Conservation (phyloP, 129 eudicot species). For the Flaveria ramosissima region DNA sequence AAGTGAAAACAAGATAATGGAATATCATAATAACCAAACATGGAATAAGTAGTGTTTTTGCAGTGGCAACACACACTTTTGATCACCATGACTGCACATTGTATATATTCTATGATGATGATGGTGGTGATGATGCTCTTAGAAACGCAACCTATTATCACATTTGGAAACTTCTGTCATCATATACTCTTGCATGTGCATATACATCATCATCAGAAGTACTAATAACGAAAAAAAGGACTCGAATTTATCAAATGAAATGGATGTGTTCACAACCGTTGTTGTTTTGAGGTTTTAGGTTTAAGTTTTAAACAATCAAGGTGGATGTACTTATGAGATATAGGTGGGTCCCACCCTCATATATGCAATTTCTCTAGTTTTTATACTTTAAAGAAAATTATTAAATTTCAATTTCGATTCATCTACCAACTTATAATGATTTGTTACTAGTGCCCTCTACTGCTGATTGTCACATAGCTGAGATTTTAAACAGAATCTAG, state of each 20-base stretch:
- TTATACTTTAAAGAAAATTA: too few species aligned
- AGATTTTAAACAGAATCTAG: neutral
- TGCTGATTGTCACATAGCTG: neutral
- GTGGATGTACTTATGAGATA: too few species aligned
- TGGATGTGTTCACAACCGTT: neutral
- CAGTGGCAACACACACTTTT: conserved; percentile 36
- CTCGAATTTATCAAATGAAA: neutral
- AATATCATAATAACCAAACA: conserved; percentile 26
- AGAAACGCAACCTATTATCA: conserved; percentile 32
- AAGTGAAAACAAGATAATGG: neutral
- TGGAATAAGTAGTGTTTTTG: conserved; percentile 21
- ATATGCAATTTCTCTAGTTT: too few species aligned
- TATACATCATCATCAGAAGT: conserved; percentile 8
- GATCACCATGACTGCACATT: conserved; percentile 23
- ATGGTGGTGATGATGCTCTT: conserved; percentile 18
- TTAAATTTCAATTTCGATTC: too few species aligned
- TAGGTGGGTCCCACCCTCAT: too few species aligned
- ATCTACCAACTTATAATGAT: too few species aligned
- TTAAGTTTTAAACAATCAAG: too few species aligned
- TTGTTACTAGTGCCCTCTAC: neutral
- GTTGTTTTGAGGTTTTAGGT: neutral
- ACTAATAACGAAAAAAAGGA: neutral
- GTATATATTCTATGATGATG: conserved; percentile 27
- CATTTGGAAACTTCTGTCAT: conserved; percentile 26
- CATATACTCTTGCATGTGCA: conserved; percentile 27